Evolutionary conservation across 164 flowering plant species (phyloP), one percentile per base, ranked within the genome.

Genomic region (Protea cynaroides): DNA sequence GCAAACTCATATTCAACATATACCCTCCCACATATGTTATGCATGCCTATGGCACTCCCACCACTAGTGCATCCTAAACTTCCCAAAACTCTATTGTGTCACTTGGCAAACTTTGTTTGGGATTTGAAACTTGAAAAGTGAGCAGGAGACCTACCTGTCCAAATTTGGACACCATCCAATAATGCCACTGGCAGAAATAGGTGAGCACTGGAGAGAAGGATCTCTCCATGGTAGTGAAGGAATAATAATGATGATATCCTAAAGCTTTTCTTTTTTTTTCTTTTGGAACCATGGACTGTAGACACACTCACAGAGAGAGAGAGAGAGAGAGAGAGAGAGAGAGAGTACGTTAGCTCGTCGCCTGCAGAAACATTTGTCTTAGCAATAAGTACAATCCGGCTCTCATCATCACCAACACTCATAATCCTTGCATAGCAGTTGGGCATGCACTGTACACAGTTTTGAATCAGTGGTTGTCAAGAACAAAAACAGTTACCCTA

Each of bases 401-500:
- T 88, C 77, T 91, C 83, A 25, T 78, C 87, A 58, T 79, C 82
- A 37, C 90, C 86, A 19, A 85, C 81, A 59, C 90, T 92, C 96
- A 95, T 81, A 50, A 95, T 92, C 75, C 99, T 86, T 25, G 99
- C 96, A 75, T 85, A 95, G 74, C 97, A 91, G 70, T 92, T 95
- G 23, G 99, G 97, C 89, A 77, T 83, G 75, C 99, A 95, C 99
- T 95, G 84, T 73, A 72, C 25, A 68, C 37, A 22, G 62, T 46
- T 72, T 24, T 49, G 59, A 38, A 58, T 43, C 62, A 69, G 24
- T n/a, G 4, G 52, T 38, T 13, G 43, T 15, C 22, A 64, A 47
- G 52, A 61, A 43, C 25, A 58, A 53, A 25, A 19, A 49, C 3
- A 56, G 40, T 40, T 55, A 61, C 34, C 52, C 1, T 56, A 37